phyloP scores from a whole-genome alignment of 805 yeast genomes.

The Brettanomyces bruxellensis region DNA sequence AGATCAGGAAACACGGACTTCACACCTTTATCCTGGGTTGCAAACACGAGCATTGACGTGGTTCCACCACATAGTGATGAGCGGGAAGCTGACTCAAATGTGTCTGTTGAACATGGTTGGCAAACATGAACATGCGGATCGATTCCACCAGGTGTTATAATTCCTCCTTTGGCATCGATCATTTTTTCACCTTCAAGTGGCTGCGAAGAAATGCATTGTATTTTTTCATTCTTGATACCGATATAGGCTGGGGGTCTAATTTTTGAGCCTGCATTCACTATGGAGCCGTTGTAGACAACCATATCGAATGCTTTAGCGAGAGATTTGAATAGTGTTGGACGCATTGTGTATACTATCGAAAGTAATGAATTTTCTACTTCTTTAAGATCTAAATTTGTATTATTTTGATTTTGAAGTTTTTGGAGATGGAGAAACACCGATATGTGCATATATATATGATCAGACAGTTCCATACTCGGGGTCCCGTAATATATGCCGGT shows the following conservation, averaged over 20 bases:
- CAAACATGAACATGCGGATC: slow-evolving; percentile 42
- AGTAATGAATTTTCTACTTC: too few relatives aligned
- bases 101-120: slow-evolving; percentile 36
- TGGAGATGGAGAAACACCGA: too few relatives aligned
- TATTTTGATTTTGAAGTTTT: too few relatives aligned
- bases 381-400: too few relatives aligned
- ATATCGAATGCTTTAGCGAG: slow-evolving; percentile 24
- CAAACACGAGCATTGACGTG: slow-evolving; percentile 39
- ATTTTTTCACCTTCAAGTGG: slow-evolving; percentile 10
- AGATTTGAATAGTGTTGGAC: not conserved
- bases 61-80: slow-evolving; percentile 44
- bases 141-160: slow-evolving; percentile 42
- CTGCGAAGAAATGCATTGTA: slow-evolving; percentile 11
- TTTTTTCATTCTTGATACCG: slow-evolving; percentile 24
- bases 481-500: too few relatives aligned
- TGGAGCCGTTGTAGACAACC: slow-evolving; percentile 24
- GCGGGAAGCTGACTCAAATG: slow-evolving; percentile 34
- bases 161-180: slow-evolving; percentile 37
- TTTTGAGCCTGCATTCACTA: slow-evolving; percentile 24
- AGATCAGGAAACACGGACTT: slow-evolving; percentile 15
- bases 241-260: slow-evolving; percentile 26
- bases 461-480: too few relatives aligned
- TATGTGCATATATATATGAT: too few relatives aligned
- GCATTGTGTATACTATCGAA: not conserved
- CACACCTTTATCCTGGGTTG: slow-evolving; percentile 31